Percentiles rank a stretch among this genome's conserved stretches.
phyloP scores from a whole-genome alignment of 805 yeast genomes.

The Candida cerambycidarum region DNA sequence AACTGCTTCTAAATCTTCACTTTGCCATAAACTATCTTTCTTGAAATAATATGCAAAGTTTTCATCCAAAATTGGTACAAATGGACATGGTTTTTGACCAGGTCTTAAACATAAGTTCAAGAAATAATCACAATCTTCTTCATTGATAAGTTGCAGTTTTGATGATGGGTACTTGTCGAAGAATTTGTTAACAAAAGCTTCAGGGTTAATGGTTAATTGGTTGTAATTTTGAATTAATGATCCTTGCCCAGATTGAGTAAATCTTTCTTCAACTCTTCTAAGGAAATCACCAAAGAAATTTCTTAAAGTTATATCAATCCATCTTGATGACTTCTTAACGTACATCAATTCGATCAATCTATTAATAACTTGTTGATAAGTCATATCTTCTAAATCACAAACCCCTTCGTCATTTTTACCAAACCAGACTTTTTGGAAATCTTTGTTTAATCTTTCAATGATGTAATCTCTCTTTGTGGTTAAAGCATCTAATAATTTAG shows the following conservation, averaged over 20 bases:
- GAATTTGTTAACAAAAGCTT: constrained; percentile 55
- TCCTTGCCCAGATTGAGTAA: constrained; percentile 45
- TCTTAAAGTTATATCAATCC: constrained; percentile 88
- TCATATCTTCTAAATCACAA: constrained; percentile 93
- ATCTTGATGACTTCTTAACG: constrained; percentile 71
- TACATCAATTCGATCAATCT: constrained; percentile 88
- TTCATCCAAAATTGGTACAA: constrained; percentile 92
- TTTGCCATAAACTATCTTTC: constrained; percentile 99
- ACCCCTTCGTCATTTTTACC: constrained; percentile 76
- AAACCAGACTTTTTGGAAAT: constrained; percentile 98
- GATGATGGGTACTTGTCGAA: constrained; percentile 73
- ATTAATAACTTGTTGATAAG: constrained; percentile 85
- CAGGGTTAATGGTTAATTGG: constrained; percentile 65
- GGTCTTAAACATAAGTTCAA: constrained; percentile 80
- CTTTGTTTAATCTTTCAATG: constrained; percentile 82
- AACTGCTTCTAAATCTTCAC: constrained; percentile 94
- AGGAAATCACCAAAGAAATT: constrained; percentile 83
- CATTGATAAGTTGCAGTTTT: constrained; percentile 78
- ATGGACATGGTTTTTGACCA: constrained; percentile 94
- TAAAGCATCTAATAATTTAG: constrained; percentile 78
- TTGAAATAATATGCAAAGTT: constrained; percentile 95
- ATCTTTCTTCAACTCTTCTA: constrained; percentile 97
- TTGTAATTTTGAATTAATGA: constrained; percentile 75
- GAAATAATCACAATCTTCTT: constrained; percentile 94
- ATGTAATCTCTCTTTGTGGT: constrained; percentile 83